These are phyloP conservation scores for Creolimax fragrantissima DNA, from an alignment of 78 protist genomes.

Conservation along the genomic window DNA sequence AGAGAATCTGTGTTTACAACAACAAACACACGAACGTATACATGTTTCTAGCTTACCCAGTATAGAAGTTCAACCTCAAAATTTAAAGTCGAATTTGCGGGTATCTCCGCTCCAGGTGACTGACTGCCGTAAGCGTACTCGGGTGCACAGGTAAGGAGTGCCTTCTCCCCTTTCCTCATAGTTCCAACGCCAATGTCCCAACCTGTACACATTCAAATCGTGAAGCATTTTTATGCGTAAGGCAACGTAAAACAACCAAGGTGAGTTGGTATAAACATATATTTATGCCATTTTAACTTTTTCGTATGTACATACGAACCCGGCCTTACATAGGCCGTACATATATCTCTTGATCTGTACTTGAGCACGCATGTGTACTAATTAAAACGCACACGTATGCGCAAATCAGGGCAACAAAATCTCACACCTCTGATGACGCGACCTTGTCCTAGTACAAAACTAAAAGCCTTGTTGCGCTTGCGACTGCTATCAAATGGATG, in stretches of 20 bases:
- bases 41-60: background rate
- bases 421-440: background rate
- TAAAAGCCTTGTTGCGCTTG: constrained; percentile 54
- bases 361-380: background rate
- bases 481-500: constrained; percentile 70
- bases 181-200: background rate
- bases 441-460: constrained; percentile 20
- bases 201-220: background rate
- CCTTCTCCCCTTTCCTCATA: constrained; percentile 64
- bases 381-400: too few relatives aligned
- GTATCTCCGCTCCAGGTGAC: constrained; percentile 32
- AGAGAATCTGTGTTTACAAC: too few relatives aligned
- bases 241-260: background rate
- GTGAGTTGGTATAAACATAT: background rate
- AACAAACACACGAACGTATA: background rate
- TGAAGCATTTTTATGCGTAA: background rate
- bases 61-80: constrained; percentile 61
- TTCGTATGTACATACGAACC: too few relatives aligned
- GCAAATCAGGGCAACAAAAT: too few relatives aligned
- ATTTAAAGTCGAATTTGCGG: constrained; percentile 36
- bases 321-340: background rate
- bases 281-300: too few relatives aligned
- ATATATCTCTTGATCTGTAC: background rate
- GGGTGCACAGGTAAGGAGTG: constrained; percentile 44
- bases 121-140: constrained; percentile 67